These are phyloP conservation scores for Spathaspora arborariae DNA, from an alignment of 805 yeast genomes.

Conservation along the genomic window DNA sequence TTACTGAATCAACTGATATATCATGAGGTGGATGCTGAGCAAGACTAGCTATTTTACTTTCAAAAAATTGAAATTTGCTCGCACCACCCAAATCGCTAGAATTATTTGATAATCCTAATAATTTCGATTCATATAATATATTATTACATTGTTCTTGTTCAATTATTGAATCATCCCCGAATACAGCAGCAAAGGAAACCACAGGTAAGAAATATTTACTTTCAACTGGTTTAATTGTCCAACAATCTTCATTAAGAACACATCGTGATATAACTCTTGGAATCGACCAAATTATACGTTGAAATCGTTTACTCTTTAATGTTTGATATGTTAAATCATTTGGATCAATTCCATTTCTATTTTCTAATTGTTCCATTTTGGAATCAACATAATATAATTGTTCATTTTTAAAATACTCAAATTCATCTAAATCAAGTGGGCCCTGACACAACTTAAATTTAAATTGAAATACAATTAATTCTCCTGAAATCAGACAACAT, in stretches of 20 bases:
- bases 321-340: not conserved
- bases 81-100: slow-evolving; percentile 36
- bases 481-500: slow-evolving; percentile 47
- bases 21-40: not conserved
- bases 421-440: slow-evolving; percentile 18
- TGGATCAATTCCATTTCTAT: slow-evolving; percentile 9
- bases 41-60: slow-evolving; percentile 18
- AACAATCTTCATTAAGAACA: slow-evolving; percentile 44
- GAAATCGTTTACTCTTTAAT: slow-evolving; percentile 12
- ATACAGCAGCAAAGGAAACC: slow-evolving; percentile 40
- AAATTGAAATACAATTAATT: slow-evolving; percentile 38
- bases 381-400: slow-evolving; percentile 24
- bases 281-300: slow-evolving; percentile 17
- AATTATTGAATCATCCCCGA: slow-evolving; percentile 41
- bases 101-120: slow-evolving; percentile 32
- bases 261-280: slow-evolving; percentile 30
- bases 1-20: slow-evolving; percentile 12
- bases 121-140: slow-evolving; percentile 38
- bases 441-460: slow-evolving; percentile 22
- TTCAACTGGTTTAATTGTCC: slow-evolving; percentile 47
- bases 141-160: slow-evolving; percentile 24
- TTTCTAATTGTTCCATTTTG: slow-evolving; percentile 21
- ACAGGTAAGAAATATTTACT: slow-evolving; percentile 47
- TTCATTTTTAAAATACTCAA: slow-evolving; percentile 7
- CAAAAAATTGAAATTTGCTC: slow-evolving; percentile 32